Percentiles rank a stretch among this genome's conserved stretches.
Evolutionary conservation across 192 early-diverging fungal genomes (phyloP).

Genomic region (Coemansia sp.): DNA sequence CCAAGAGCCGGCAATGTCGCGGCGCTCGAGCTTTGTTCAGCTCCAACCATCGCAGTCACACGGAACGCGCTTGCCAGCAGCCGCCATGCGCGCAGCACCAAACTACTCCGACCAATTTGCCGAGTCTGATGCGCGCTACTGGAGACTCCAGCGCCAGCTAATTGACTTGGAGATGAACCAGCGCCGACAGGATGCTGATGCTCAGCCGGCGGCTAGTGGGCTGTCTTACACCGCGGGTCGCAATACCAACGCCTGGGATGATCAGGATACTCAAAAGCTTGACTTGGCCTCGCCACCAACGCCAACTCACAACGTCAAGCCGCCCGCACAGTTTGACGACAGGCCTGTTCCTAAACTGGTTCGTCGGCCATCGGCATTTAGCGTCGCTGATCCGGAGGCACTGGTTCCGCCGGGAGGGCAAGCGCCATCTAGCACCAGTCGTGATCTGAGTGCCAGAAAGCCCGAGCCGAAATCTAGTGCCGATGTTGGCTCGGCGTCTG

Average conservation of each 20-base stretch:
- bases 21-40: slow-evolving; percentile 47
- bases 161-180: slow-evolving; percentile 53
- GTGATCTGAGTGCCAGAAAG: not conserved
- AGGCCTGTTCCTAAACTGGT: slow-evolving; percentile 2
- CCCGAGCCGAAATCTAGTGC: not conserved
- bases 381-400: slow-evolving; percentile 26
- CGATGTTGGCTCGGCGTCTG: not conserved
- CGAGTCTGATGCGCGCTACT: slow-evolving; percentile 48
- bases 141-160: slow-evolving; percentile 52
- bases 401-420: not conserved
- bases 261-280: slow-evolving; percentile 6
- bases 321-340: not conserved
- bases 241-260: slow-evolving; percentile 13
- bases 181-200: slow-evolving; percentile 5
- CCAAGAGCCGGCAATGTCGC: slow-evolving; percentile 43
- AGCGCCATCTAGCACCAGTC: not conserved
- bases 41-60: slow-evolving; percentile 16
- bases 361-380: slow-evolving; percentile 47
- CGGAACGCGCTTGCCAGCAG: slow-evolving; percentile 15
- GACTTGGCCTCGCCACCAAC: slow-evolving; percentile 46
- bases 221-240: not conserved
- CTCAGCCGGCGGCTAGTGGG: not conserved
- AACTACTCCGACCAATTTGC: slow-evolving; percentile 44
- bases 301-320: slow-evolving; percentile 18
- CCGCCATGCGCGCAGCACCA: slow-evolving; percentile 6